Base-by-base conservation (phyloP, 1,139 yeast species). In the Blastobotrys buckinghamii region DNA sequence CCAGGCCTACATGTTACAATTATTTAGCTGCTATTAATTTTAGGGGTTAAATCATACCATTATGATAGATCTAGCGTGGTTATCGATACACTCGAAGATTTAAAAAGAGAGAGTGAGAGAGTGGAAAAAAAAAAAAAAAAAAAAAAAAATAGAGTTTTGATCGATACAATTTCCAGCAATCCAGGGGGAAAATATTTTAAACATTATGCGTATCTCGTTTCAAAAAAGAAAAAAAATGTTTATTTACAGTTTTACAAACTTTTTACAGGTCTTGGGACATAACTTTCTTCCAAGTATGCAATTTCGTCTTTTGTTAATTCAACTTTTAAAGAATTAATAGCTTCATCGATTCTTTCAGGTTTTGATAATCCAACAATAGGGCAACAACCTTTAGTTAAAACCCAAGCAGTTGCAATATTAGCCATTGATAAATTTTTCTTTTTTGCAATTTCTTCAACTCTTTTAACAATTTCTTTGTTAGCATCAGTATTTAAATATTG, bases 361-460 rank as follows among this genome's bases (percentile, higher is more conserved):
- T 73, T 72, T 52, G 66, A 73, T 47, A 81, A 60, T 0, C 86
- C 87, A 13, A 81, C 74, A 53, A 81, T 77, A 1, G 83, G 82
- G 36, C 59, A 50, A 10, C 67, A 59, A 7, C 82, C 83, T 59
- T 79, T 79, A 40, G 67, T 52, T 10, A 78, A 52, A 4, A 71
- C 70, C 82, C 84, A 81, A 3, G 82, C 78, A 13, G 75, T 70
- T 3, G 84, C 71, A 12, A 81, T 62, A 16, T 67, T 66, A 0
- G 83, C 78, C 84, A 79, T 80, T 9, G 76, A 61, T 20, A 69
- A 71, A 32, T 32, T 17, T 32, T 17, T 32, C 4, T 32, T n/a
- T 15, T 35, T 35, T 7, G 13, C 19, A 19, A 35, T 35, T 35
- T 35, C n/a, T 35, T 35, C 19, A 35, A 12, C 13, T 15, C 39